These are phyloP conservation scores for Usnea hakonensis DNA, from an alignment of 495 filamentous ascomycete species.

Conservation along the genomic window DNA sequence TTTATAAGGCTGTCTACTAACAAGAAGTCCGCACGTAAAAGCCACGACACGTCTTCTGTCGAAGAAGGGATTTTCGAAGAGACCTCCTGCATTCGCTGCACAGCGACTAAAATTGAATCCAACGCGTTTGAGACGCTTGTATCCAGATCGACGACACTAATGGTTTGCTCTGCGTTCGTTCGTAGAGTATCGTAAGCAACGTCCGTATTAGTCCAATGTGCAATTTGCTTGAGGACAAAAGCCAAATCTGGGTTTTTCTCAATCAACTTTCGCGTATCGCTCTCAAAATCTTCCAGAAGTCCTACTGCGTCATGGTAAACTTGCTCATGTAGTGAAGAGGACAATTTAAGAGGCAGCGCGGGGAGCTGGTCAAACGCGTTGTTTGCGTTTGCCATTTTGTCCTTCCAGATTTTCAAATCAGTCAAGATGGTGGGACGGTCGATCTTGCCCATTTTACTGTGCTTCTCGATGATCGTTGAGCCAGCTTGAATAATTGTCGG, in stretches of 20 bases:
- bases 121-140: slow-evolving; percentile 48
- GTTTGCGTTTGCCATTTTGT: slow-evolving; percentile 35
- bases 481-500: slow-evolving; percentile 41
- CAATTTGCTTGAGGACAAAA: slow-evolving; percentile 56
- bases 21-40: slow-evolving; percentile 51
- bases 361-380: slow-evolving; percentile 42
- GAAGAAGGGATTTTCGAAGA: slow-evolving; percentile 40
- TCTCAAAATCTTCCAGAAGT: slow-evolving; percentile 38
- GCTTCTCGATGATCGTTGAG: slow-evolving; percentile 44
- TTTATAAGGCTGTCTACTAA: slow-evolving; percentile 49
- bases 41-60: slow-evolving; percentile 53
- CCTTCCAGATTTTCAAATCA: slow-evolving; percentile 43
- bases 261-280: slow-evolving; percentile 36
- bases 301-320: slow-evolving; percentile 39
- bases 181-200: slow-evolving; percentile 8
- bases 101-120: slow-evolving; percentile 62
- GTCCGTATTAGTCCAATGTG: slow-evolving; percentile 35
- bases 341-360: slow-evolving; percentile 46
- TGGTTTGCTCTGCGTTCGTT: slow-evolving; percentile 11
- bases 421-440: slow-evolving; percentile 36
- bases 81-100: slow-evolving; percentile 59
- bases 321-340: slow-evolving; percentile 36
- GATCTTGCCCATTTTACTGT: slow-evolving; percentile 50
- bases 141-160: slow-evolving; percentile 42
- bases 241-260: slow-evolving; percentile 49